A percentile compares a stretch with the other conserved stretches of the same genome.
Conservation (phyloP, 495 filamentous ascomycete species). For the Penicillium macrosclerotiorum region DNA sequence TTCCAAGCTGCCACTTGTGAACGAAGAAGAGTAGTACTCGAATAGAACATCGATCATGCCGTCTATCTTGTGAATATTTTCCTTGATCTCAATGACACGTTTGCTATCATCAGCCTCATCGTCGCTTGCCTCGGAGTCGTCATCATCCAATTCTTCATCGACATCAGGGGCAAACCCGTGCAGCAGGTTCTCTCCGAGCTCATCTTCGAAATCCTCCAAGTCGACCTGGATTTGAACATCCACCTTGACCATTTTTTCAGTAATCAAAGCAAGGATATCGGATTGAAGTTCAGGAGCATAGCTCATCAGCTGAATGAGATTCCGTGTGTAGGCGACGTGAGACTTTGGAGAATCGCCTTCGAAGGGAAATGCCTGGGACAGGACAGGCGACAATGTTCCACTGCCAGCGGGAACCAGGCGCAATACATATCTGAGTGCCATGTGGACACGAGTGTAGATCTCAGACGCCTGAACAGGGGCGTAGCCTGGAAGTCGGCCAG, state of each 20-base stretch:
- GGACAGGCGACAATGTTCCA: slow-evolving; percentile 60
- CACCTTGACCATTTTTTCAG: slow-evolving; percentile 81
- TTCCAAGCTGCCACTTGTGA: slow-evolving; percentile 49
- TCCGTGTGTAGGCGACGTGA: slow-evolving; percentile 75
- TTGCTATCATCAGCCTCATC: slow-evolving; percentile 48
- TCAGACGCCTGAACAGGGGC: slow-evolving; percentile 54
- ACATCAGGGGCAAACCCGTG: slow-evolving; percentile 38
- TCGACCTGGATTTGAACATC: slow-evolving; percentile 94
- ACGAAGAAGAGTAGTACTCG: slow-evolving; percentile 70
- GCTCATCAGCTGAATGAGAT: slow-evolving; percentile 67
- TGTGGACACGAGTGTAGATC: slow-evolving; percentile 68
- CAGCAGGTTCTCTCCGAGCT: slow-evolving; percentile 55
- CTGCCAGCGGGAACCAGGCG: slow-evolving; percentile 76
- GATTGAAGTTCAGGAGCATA: slow-evolving; percentile 79
- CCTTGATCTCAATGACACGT: slow-evolving; percentile 61
- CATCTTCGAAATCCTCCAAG: slow-evolving; percentile 79
- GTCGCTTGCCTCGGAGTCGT: slow-evolving; percentile 47
- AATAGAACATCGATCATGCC: slow-evolving; percentile 88
- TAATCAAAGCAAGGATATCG: slow-evolving; percentile 80
- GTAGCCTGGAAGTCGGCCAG: slow-evolving; percentile 59
- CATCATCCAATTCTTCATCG: slow-evolving; percentile 54
- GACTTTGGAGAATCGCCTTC: slow-evolving; percentile 66
- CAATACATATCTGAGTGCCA: slow-evolving; percentile 70
- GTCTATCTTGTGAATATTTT: slow-evolving; percentile 88
- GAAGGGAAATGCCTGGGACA: slow-evolving; percentile 69